These are phyloP conservation scores for Curvularia lunata DNA, from an alignment of 2,329 filamentous ascomycete genomes.

Conservation along the genomic window DNA sequence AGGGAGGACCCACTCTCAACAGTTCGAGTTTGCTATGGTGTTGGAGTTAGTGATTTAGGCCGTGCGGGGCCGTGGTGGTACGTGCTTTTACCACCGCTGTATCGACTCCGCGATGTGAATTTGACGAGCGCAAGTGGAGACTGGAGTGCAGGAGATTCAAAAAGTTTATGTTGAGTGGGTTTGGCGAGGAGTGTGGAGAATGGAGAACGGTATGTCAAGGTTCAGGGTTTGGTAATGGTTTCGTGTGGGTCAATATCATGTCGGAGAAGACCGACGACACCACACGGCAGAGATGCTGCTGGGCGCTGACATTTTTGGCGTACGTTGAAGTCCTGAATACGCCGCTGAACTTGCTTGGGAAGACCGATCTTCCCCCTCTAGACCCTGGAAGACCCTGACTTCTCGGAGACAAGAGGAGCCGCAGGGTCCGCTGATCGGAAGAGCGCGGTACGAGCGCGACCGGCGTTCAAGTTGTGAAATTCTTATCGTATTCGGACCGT, in stretches of 20 bases:
- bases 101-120: slow-evolving; percentile 4
- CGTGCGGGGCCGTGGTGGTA: slow-evolving; percentile 6
- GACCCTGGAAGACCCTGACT: slow-evolving; percentile 10
- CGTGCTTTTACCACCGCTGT: slow-evolving; percentile 1
- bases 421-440: slow-evolving; percentile 9
- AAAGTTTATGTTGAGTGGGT: slow-evolving; percentile 2
- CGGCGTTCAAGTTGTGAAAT: slow-evolving; percentile 1
- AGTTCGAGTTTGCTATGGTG: slow-evolving; percentile 19
- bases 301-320: neutral
- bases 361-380: slow-evolving; percentile 2
- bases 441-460: slow-evolving; percentile 4
- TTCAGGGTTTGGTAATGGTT: slow-evolving; percentile 1
- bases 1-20: slow-evolving; percentile 28
- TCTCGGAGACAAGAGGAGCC: slow-evolving; percentile 11
- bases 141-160: slow-evolving; percentile 16
- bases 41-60: slow-evolving; percentile 2
- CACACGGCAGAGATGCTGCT: neutral
- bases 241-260: slow-evolving; percentile 12
- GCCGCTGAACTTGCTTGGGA: neutral
- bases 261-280: slow-evolving; percentile 6
- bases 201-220: slow-evolving; percentile 11
- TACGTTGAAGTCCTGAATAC: neutral
- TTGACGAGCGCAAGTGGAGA: slow-evolving; percentile 6
- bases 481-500: slow-evolving; percentile 7
- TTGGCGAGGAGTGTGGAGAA: slow-evolving; percentile 13